These are phyloP conservation scores for Tilletia indica DNA, from an alignment of 1,284 basidiomycete species.

Conservation along the genomic window DNA sequence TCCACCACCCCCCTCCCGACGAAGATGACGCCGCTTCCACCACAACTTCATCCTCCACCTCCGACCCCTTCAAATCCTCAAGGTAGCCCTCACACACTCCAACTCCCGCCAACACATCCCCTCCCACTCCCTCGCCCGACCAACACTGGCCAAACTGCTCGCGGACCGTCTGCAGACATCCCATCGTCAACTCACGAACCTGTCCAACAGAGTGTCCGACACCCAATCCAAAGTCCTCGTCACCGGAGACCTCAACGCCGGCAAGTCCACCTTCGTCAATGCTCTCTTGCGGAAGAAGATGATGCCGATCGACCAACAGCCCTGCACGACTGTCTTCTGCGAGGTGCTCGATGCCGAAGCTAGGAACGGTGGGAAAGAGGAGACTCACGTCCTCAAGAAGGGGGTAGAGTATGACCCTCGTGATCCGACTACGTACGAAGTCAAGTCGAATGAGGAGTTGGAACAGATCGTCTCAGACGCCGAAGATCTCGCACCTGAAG, in stretches of 20 bases:
- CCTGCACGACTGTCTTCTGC: slow-evolving; percentile 94
- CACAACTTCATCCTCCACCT: background rate
- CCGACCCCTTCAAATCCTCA: slow-evolving; percentile 12
- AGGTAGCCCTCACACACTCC: slow-evolving; percentile 14
- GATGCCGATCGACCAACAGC: slow-evolving; percentile 97
- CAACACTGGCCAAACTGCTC: slow-evolving; percentile 85
- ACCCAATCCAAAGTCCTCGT: slow-evolving; percentile 94
- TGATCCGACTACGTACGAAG: slow-evolving; percentile 75
- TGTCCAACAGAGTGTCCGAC: slow-evolving; percentile 82
- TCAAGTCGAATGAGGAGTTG: slow-evolving; percentile 69
- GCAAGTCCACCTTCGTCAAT: slow-evolving; percentile 98
- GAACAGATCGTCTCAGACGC: slow-evolving; percentile 72
- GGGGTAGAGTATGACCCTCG: slow-evolving; percentile 69
- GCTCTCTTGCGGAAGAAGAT: slow-evolving; percentile 73
- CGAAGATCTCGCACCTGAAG: slow-evolving; percentile 62
- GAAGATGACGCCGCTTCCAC: background rate
- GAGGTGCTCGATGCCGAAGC: slow-evolving; percentile 91
- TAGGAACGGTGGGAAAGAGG: slow-evolving; percentile 71
- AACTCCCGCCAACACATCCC: background rate
- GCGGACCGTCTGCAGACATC: slow-evolving; percentile 80
- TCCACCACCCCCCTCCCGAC: background rate
- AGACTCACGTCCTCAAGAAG: slow-evolving; percentile 67
- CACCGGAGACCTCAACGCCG: slow-evolving; percentile 98
- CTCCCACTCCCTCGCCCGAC: slow-evolving; percentile 77
- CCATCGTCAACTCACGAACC: slow-evolving; percentile 76